phyloP scores from a whole-genome alignment of 768 basidiomycete genomes.

The Gymnopilus dilepis region DNA sequence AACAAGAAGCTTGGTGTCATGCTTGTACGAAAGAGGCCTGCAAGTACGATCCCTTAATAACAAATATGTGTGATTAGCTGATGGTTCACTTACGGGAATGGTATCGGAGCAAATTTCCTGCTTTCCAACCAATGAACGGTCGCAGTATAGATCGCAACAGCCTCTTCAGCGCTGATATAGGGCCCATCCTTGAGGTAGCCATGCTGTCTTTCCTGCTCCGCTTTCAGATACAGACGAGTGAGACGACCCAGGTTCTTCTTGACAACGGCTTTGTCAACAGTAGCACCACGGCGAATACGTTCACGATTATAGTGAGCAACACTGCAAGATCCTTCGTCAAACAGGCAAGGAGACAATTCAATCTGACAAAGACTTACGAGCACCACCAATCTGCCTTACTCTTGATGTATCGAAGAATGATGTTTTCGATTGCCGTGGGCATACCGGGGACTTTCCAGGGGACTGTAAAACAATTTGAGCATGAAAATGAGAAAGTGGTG shows the following conservation, averaged over 20 bases:
- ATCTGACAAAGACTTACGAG: conserved; percentile 54
- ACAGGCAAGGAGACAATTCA: neutral
- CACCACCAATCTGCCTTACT: conserved; percentile 99
- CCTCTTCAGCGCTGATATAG: conserved; percentile 98
- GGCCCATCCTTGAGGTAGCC: conserved; percentile 99
- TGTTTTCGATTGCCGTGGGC: conserved; percentile 99
- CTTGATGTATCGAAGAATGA: conserved; percentile 98
- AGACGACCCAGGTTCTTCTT: conserved; percentile 99
- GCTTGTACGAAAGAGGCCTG: conserved; percentile 96
- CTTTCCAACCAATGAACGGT: conserved; percentile 99
- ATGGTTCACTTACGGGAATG: conserved; percentile 78
- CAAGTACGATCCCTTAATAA: neutral
- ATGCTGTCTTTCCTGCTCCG: conserved; percentile 98
- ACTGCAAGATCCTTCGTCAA: conserved; percentile 36
- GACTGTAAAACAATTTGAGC: conserved; percentile 48
- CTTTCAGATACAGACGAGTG: conserved; percentile 96
- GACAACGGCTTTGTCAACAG: conserved; percentile 97
- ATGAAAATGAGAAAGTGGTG: neutral
- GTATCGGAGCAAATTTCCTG: conserved; percentile 97
- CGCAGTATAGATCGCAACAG: conserved; percentile 97
- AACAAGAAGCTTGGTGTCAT: conserved; percentile 97
- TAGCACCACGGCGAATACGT: conserved; percentile 95
- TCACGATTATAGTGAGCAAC: conserved; percentile 99
- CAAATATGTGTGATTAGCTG: neutral
- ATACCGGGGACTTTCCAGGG: conserved; percentile 99